Percentiles rank a stretch among this genome's conserved stretches.
phyloP scores from a whole-genome alignment of 116 monocot species.

The Cymodocea nodosa region DNA sequence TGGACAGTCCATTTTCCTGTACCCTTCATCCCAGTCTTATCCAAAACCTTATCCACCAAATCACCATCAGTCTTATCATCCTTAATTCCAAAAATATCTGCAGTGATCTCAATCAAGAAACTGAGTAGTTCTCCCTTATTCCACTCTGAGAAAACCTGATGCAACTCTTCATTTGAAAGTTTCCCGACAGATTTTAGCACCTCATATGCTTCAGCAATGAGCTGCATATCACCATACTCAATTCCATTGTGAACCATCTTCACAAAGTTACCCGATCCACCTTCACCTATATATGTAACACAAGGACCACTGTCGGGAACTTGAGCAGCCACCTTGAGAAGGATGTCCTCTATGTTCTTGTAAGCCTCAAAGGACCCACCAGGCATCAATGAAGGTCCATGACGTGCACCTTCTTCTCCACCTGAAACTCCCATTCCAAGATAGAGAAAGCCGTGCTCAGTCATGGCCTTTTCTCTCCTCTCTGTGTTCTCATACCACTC shows the following conservation, averaged over 20 bases:
- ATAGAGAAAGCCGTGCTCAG: conserved; percentile 20
- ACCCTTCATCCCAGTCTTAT: conserved; percentile 42
- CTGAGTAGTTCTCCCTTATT: conserved; percentile 43
- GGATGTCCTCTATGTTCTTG: conserved; percentile 36
- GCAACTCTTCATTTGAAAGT: conserved; percentile 33
- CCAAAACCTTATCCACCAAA: conserved; percentile 39
- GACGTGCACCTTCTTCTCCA: conserved; percentile 42
- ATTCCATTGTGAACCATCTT: conserved; percentile 42
- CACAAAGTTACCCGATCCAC: conserved; percentile 40
- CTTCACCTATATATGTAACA: conserved; percentile 35
- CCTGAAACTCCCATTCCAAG: conserved; percentile 30
- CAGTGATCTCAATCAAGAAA: conserved; percentile 40
- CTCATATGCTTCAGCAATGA: conserved; percentile 41
- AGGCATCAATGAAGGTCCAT: conserved; percentile 40
- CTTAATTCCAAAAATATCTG: conserved; percentile 36
- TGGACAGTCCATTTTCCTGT: conserved; percentile 32
- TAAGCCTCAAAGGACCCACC: conserved; percentile 34
- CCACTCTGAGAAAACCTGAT: conserved; percentile 36
- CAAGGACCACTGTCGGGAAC: conserved; percentile 40
- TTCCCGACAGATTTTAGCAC: conserved; percentile 33
- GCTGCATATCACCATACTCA: conserved; percentile 48
- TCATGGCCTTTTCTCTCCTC: conserved; percentile 35
- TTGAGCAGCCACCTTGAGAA: conserved; percentile 37
- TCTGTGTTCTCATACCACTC: conserved; percentile 47
- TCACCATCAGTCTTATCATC: conserved; percentile 37